phyloP scores from a whole-genome alignment of 306 rosid genomes.

The Gastrolobium bilobum region DNA sequence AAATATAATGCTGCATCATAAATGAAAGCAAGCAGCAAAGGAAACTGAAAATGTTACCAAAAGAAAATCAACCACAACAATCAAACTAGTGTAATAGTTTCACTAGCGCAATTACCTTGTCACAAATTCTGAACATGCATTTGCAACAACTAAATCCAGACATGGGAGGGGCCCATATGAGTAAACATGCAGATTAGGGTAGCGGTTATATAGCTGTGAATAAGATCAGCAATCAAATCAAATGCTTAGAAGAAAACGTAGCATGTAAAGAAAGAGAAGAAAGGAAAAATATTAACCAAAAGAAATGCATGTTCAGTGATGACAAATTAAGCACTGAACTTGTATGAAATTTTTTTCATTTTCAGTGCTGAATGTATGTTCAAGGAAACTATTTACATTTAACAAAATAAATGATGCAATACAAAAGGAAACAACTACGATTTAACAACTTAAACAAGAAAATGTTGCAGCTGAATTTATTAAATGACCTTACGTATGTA shows the following conservation, averaged over 20 bases:
- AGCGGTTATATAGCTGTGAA: slow-evolving; percentile 73
- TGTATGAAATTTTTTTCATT: background rate
- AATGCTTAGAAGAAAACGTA: slow-evolving; percentile 25
- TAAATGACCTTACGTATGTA: slow-evolving; percentile 38
- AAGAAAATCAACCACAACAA: slow-evolving; percentile 23
- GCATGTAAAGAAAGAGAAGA: slow-evolving; percentile 32
- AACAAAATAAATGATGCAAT: slow-evolving; percentile 19
- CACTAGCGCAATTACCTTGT: slow-evolving; percentile 69
- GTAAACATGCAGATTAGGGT: slow-evolving; percentile 83
- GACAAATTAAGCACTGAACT: background rate
- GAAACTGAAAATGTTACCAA: slow-evolving; percentile 35
- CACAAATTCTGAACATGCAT: slow-evolving; percentile 83
- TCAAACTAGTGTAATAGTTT: slow-evolving; percentile 6
- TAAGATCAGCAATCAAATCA: slow-evolving; percentile 39
- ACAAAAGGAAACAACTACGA: slow-evolving; percentile 10
- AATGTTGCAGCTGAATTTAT: slow-evolving; percentile 19
- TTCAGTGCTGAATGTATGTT: background rate
- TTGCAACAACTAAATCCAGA: slow-evolving; percentile 81
- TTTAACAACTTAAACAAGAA: slow-evolving; percentile 22
- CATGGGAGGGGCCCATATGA: slow-evolving; percentile 96
- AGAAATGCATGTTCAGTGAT: background rate
- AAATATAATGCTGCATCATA: slow-evolving; percentile 74
- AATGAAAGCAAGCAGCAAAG: slow-evolving; percentile 35
- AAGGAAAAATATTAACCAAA: slow-evolving; percentile 4
- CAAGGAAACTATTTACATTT: slow-evolving; percentile 17